A percentile compares a stretch with the other conserved stretches of the same genome.
phyloP scores from a whole-genome alignment of 2,329 filamentous ascomycete species.

The Aspergillus neotritici region DNA sequence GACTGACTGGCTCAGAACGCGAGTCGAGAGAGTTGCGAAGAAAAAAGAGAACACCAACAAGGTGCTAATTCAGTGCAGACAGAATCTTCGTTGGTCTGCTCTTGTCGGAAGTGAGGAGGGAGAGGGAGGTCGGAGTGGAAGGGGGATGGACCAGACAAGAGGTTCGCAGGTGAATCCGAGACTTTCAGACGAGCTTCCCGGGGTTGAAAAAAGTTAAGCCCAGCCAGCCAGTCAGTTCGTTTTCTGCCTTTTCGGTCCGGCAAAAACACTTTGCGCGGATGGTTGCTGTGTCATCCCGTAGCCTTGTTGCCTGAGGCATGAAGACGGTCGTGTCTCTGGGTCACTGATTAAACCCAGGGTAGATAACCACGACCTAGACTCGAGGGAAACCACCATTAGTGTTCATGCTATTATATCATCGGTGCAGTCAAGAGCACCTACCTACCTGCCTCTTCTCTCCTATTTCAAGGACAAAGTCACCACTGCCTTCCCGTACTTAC shows the following conservation, averaged over 20 bases:
- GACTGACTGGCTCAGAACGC: constrained; percentile 17
- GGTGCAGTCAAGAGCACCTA: too few species aligned
- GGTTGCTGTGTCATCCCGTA: neutral
- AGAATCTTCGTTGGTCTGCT: constrained; percentile 15
- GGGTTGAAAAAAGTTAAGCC: constrained; percentile 32
- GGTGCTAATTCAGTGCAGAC: neutral
- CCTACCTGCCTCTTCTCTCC: too few species aligned
- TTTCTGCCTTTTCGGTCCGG: constrained; percentile 20
- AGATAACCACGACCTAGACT: too few species aligned
- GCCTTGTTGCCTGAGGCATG: too few species aligned
- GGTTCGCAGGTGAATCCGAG: constrained; percentile 6
- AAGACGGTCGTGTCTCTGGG: too few species aligned
- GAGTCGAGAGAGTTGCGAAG: constrained; percentile 15
- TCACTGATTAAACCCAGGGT: too few species aligned
- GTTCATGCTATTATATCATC: too few species aligned
- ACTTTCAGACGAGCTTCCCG: constrained; percentile 4
- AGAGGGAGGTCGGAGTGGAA: constrained; percentile 11
- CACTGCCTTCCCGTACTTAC: too few species aligned
- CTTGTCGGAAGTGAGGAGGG: constrained; percentile 4
- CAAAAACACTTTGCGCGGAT: constrained; percentile 27
- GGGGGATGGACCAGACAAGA: constrained; percentile 15
- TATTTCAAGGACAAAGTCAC: too few species aligned
- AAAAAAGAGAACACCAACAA: constrained; percentile 1
- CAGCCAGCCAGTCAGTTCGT: constrained; percentile 1
- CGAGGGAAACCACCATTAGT: too few species aligned